Conservation (phyloP, 768 basidiomycete genomes). For the Boletus huronensis region DNA sequence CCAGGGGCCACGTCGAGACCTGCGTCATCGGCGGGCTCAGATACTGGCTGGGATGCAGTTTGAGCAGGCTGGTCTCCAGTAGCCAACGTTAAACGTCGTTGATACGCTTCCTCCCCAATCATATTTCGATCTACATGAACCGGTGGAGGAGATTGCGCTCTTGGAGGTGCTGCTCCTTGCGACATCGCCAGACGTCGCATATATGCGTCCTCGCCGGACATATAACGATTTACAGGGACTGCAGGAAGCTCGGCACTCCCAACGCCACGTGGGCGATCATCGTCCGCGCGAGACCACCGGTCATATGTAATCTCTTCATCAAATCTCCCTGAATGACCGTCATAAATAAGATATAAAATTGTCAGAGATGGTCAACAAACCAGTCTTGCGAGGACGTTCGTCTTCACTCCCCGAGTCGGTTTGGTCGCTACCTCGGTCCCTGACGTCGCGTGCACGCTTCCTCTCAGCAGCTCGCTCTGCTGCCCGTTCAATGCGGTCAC, state of each 20-base stretch:
- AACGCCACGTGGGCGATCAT: constrained; percentile 35
- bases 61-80: constrained; percentile 21
- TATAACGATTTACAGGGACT: constrained; percentile 40
- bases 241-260: constrained; percentile 27
- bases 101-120: constrained; percentile 79
- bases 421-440: constrained; percentile 48
- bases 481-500: constrained; percentile 71
- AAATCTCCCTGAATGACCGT: constrained; percentile 29
- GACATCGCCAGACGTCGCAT: constrained; percentile 76
- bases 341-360: constrained; percentile 20
- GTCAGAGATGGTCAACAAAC: constrained; percentile 34
- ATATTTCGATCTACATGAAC: constrained; percentile 42
- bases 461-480: constrained; percentile 56
- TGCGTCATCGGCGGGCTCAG: constrained; percentile 16
- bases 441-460: constrained; percentile 53
- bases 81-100: constrained; percentile 70
- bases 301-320: constrained; percentile 43
- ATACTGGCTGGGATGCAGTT: constrained; percentile 23
- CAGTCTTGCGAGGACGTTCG: constrained; percentile 64
- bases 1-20: constrained; percentile 16
- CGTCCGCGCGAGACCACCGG: constrained; percentile 54
- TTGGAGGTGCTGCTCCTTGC: constrained; percentile 23
- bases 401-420: constrained; percentile 69
- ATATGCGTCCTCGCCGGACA: constrained; percentile 81
- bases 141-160: constrained; percentile 30